A percentile compares a stretch with the other conserved stretches of the same genome.
Conservation (phyloP, 176 grass and related monocot genomes). For the Calamus simplicifolius region DNA sequence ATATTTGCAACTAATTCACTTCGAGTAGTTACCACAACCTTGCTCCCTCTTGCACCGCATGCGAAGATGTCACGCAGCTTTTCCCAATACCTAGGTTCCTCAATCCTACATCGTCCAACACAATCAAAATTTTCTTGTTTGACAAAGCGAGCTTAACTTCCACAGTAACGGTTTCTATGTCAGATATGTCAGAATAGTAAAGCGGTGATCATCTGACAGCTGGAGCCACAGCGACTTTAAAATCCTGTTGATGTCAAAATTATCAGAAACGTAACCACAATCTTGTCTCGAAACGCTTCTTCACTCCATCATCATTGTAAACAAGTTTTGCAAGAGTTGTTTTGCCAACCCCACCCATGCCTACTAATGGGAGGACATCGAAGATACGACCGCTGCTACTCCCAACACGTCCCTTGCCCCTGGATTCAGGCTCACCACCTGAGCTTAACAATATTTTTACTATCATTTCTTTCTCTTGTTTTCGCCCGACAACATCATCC, state of each 20-base stretch:
- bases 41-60: neutral
- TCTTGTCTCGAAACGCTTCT: constrained; percentile 7
- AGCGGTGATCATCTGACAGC: neutral
- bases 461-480: too few relatives aligned
- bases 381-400: neutral
- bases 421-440: too few relatives aligned
- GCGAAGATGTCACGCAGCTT: neutral
- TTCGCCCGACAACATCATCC: too few relatives aligned
- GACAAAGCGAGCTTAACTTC: too few relatives aligned
- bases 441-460: too few relatives aligned
- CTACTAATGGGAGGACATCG: constrained; percentile 31
- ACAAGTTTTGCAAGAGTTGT: too few relatives aligned
- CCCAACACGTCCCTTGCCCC: too few relatives aligned
- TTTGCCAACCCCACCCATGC: constrained; percentile 38
- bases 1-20: constrained; percentile 11
- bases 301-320: constrained; percentile 13
- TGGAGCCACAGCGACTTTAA: constrained; percentile 10
- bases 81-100: constrained; percentile 16
- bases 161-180: too few relatives aligned
- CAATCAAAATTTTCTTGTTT: too few relatives aligned
- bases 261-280: constrained; percentile 24
- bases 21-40: constrained; percentile 29
- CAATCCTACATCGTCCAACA: constrained; percentile 35
- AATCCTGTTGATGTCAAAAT: constrained; percentile 21
- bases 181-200: neutral